phyloP scores from a whole-genome alignment of 495 filamentous ascomycete species.

The Lineolata rhizophorae region DNA sequence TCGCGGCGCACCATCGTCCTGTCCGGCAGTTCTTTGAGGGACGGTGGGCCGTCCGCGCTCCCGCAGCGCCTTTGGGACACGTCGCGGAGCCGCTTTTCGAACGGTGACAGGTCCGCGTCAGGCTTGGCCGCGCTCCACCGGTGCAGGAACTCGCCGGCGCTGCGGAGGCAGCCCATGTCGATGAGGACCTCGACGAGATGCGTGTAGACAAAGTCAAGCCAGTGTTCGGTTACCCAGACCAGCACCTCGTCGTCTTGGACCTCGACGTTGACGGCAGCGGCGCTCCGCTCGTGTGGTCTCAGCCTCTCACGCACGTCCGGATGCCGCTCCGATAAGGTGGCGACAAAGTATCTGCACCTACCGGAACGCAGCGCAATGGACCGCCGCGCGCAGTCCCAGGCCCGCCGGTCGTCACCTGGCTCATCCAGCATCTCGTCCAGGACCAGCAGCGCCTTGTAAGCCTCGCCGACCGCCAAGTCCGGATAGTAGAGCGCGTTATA shows the following conservation, averaged over 20 bases:
- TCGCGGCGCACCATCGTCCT: slow-evolving; percentile 62
- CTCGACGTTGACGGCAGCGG: slow-evolving; percentile 14
- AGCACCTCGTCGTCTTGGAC: slow-evolving; percentile 18
- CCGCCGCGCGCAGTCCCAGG: too few relatives aligned
- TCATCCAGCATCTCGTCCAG: slow-evolving; percentile 59
- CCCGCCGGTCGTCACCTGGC: slow-evolving; percentile 36
- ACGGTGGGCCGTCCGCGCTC: too few relatives aligned
- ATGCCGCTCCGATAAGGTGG: too few relatives aligned
- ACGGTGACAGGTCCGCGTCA: too few relatives aligned
- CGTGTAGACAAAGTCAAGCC: slow-evolving; percentile 4
- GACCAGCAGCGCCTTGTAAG: slow-evolving; percentile 71
- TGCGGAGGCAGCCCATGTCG: slow-evolving; percentile 1
- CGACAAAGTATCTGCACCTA: too few relatives aligned
- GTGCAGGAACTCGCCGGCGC: too few relatives aligned
- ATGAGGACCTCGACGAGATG: background rate
- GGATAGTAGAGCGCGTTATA: slow-evolving; percentile 64
- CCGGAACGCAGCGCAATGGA: too few relatives aligned
- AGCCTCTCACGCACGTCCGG: too few relatives aligned
- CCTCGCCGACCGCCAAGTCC: slow-evolving; percentile 75
- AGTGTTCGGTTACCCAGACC: slow-evolving; percentile 12
- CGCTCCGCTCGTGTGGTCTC: too few relatives aligned
- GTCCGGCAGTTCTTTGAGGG: slow-evolving; percentile 30
- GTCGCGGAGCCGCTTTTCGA: too few relatives aligned
- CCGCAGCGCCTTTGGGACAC: too few relatives aligned
- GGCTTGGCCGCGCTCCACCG: too few relatives aligned